Base-by-base conservation (phyloP, 495 filamentous ascomycete species). In the Terfezia claveryi region DNA sequence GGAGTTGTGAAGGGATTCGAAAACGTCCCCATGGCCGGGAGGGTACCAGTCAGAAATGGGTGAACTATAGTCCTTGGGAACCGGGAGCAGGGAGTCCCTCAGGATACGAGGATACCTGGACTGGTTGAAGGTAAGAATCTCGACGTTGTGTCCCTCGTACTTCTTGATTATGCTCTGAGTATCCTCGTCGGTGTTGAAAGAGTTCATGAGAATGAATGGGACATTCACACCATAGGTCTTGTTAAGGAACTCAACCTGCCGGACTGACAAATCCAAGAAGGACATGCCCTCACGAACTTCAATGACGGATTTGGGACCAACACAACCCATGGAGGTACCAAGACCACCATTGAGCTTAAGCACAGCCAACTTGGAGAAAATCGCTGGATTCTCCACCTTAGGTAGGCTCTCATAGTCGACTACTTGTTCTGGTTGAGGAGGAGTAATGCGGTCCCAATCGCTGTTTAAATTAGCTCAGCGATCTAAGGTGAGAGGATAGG, bases 221-320 rank as follows among this genome's bases (percentile, higher is more conserved):
- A 99, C 91, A 68, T 94, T 94, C 70, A 93, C 85, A 62, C 83
- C 79, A 74, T 94, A 96, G 49, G 84, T 95, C 66, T 87, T 83
- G 80, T 99, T 99, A 57, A 99, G 81, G 76, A 88, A 92, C 74
- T 99, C 91, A 66, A 99, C 89, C 76, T 99, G 91, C 63, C 91
- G 86, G 61, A 99, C 91, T 8, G 91, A 96, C 65, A 99, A 79
- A 71, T 99, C 91, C 55, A 99, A 77, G 81, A 99, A 99, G 59
- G 91, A 96, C 91, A 96, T 96, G 78, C 92, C 92, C 68, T 99
- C 91, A 69, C 91, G 91, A 69, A 99, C 91, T 72, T 99, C 91
- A 65, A 99, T 99, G 61, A 99, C 91, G 23, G 91, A 99, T 74
- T 99, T 99, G 67, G 91, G 91, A 56, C 91, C 91, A 61, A 99